A percentile compares a stretch with the other conserved stretches of the same genome.
These are phyloP conservation scores for Colletotrichum caudatum DNA, from an alignment of 2,329 filamentous ascomycete species.

Conservation along the genomic window DNA sequence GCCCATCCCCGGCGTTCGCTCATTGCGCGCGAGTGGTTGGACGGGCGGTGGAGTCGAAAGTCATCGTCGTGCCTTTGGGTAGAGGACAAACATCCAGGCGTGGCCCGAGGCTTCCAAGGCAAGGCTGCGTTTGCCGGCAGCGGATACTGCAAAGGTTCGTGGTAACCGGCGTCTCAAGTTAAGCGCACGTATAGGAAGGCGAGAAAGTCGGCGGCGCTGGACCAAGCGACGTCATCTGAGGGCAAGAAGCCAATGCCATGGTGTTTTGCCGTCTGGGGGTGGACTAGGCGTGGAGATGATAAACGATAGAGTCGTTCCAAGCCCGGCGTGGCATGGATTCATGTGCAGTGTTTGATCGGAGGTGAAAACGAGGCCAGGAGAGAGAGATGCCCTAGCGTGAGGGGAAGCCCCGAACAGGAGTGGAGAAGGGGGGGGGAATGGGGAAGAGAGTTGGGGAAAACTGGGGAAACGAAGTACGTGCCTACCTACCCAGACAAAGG, in stretches of 20 bases:
- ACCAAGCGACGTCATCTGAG: constrained; percentile 35
- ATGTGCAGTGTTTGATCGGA: neutral
- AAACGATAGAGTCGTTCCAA: neutral
- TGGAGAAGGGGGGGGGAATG: neutral
- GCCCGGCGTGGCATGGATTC: neutral
- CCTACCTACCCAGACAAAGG: neutral
- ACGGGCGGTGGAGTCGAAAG: constrained; percentile 10
- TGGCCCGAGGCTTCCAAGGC: neutral
- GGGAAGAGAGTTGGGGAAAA: constrained; percentile 26
- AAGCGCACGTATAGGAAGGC: constrained; percentile 38
- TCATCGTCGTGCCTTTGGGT: neutral
- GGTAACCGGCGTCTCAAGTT: constrained; percentile 19
- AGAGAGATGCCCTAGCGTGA: neutral
- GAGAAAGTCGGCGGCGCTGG: constrained; percentile 2
- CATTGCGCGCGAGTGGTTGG: neutral
- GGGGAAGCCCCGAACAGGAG: constrained; percentile 14
- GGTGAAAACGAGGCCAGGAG: neutral
- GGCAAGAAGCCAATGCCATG: constrained; percentile 24
- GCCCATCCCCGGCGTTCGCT: neutral
- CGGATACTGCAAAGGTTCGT: neutral
- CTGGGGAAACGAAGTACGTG: neutral
- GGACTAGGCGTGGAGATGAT: constrained; percentile 1
- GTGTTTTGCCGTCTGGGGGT: constrained; percentile 6
- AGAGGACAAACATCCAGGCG: neutral
- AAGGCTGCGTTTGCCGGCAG: neutral